phyloP scores from a whole-genome alignment of 2,329 filamentous ascomycete genomes.

The Aspergillus niger region DNA sequence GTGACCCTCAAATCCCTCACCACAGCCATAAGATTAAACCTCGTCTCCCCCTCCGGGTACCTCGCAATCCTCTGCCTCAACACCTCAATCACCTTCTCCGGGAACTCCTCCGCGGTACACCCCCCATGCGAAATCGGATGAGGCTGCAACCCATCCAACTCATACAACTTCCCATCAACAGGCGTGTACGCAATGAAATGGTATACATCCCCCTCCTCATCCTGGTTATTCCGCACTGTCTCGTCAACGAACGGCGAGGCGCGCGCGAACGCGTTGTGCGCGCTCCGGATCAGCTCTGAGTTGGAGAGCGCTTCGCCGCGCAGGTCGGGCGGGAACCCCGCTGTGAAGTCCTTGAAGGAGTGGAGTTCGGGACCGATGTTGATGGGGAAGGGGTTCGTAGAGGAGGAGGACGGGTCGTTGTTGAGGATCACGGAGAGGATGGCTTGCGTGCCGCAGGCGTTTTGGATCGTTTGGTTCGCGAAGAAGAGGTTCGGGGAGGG shows the following conservation, averaged over 20 bases:
- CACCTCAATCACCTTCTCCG: conserved; percentile 80
- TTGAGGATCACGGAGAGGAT: conserved; percentile 90
- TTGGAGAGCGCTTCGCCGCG: conserved; percentile 72
- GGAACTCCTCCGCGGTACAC: conserved; percentile 71
- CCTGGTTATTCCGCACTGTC: conserved; percentile 70
- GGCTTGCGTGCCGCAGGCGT: conserved; percentile 95
- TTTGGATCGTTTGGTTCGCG: conserved; percentile 95
- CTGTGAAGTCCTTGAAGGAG: conserved; percentile 86
- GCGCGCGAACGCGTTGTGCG: conserved; percentile 88
- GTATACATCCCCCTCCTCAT: conserved; percentile 87
- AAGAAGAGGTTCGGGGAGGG: conserved; percentile 85
- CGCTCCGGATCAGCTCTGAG: conserved; percentile 69
- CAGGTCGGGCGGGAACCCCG: conserved; percentile 75
- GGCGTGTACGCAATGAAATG: conserved; percentile 96
- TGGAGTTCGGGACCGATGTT: conserved; percentile 70
- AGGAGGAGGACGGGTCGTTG: conserved; percentile 53
- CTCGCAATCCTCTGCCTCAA: conserved; percentile 79
- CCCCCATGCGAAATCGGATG: conserved; percentile 85
- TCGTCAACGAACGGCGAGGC: conserved; percentile 92
- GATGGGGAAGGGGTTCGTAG: conserved; percentile 45
- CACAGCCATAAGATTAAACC: conserved; percentile 95
- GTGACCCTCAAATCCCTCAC: conserved; percentile 77
- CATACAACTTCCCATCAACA: conserved; percentile 79
- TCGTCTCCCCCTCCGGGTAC: conserved; percentile 84
- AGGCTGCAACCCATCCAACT: conserved; percentile 91